phyloP scores from a whole-genome alignment of 352 stramenopile genomes.

The Phytophthora idaei region DNA sequence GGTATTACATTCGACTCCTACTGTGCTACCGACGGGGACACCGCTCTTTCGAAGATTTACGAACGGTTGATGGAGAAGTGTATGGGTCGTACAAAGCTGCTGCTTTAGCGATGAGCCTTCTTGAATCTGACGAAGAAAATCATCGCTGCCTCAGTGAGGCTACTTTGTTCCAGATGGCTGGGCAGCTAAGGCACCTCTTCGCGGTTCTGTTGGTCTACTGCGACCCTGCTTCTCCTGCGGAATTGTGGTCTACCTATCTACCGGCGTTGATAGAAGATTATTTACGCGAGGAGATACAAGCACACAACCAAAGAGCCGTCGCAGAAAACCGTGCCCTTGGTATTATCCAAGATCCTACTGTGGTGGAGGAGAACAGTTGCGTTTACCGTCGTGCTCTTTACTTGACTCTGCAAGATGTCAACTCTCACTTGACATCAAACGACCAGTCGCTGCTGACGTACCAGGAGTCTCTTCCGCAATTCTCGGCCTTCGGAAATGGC shows the following conservation, averaged over 20 bases:
- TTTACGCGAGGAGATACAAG: neutral
- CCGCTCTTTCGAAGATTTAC: neutral
- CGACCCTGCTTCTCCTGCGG: neutral
- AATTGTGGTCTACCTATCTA: neutral
- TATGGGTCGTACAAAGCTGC: neutral
- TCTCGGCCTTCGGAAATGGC: neutral
- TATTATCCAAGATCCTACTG: neutral
- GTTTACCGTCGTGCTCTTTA: neutral
- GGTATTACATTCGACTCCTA: constrained; percentile 6
- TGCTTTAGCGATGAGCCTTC: neutral
- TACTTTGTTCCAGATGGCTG: constrained; percentile 7
- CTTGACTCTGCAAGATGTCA: neutral
- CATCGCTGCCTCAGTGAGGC: constrained; percentile 7
- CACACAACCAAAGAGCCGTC: neutral
- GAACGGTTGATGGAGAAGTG: neutral
- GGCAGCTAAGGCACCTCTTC: constrained; percentile 6
- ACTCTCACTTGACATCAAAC: too few species aligned
- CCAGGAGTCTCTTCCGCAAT: neutral
- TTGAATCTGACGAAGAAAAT: constrained; percentile 10
- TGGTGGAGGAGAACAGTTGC: neutral
- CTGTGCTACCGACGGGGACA: constrained; percentile 1
- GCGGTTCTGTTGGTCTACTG: constrained; percentile 13
- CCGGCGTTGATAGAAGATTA: neutral
- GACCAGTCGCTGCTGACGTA: neutral
- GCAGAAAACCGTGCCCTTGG: neutral